Percentiles rank a stretch among this genome's conserved stretches.
These are phyloP conservation scores for Saccharomyces pastorianus DNA, from an alignment of 1,139 yeast species.

Conservation along the genomic window DNA sequence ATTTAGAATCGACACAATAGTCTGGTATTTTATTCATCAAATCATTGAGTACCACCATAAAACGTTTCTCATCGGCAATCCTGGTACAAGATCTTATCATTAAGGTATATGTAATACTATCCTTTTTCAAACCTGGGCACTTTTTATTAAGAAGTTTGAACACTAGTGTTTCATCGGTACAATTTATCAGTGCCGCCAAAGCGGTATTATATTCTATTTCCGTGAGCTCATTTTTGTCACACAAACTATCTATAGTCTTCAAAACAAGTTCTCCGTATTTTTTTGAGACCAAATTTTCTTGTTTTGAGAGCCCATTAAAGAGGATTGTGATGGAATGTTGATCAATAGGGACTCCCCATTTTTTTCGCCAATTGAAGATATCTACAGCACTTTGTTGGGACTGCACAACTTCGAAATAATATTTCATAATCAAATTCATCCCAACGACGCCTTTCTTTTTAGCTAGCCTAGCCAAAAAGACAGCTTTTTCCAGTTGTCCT, in stretches of 20 bases:
- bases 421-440: constrained; percentile 50
- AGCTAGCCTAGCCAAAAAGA: constrained; percentile 44
- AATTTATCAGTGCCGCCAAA: constrained; percentile 25
- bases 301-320: constrained; percentile 49
- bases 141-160: constrained; percentile 20
- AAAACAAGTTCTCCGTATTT: constrained; percentile 17
- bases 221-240: constrained; percentile 15
- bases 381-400: constrained; percentile 42
- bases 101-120: constrained; percentile 21
- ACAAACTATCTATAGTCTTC: constrained; percentile 15
- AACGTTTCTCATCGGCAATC: constrained; percentile 15
- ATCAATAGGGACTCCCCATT: constrained; percentile 50
- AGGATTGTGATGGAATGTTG: constrained; percentile 49
- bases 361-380: constrained; percentile 46
- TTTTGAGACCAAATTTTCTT: constrained; percentile 17
- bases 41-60: constrained; percentile 15
- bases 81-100: constrained; percentile 20
- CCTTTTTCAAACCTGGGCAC: constrained; percentile 15
- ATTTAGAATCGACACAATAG: constrained; percentile 15
- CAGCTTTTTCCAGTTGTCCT: constrained; percentile 46
- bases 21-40: constrained; percentile 16
- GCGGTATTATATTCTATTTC: constrained; percentile 28
- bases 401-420: constrained; percentile 37
- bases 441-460: constrained; percentile 47
- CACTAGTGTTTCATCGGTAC: constrained; percentile 18